Evolutionary conservation across 345 rosid genomes (phyloP), one percentile per base, ranked within the genome.

Genomic region (Dipteronia sinensis): DNA sequence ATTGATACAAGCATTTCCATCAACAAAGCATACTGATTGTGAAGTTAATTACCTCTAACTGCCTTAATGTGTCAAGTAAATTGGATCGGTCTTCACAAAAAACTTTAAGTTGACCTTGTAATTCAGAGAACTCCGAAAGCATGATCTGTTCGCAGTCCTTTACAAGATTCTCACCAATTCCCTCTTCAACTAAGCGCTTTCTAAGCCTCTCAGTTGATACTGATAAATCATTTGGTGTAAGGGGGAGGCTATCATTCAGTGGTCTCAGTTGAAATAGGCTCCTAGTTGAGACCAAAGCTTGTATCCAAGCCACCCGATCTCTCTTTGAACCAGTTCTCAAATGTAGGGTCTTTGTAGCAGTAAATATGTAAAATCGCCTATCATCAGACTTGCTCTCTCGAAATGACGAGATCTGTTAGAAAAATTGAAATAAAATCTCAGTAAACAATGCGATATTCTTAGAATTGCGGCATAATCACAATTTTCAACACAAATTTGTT

Each of bases 331-430:
- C 92, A 75, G 98, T 92, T 83, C 99, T 88, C 72, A 96, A 72
- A 85, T 96, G 99, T 83, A 96, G 95, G 13, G 99, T 96, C 87
- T 96, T 96, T 19, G 98, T 94, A 31, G 98, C 98, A 76, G 98
- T 96, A 76, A 96, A 92, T 81, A 96, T 90, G 86, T 95, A 95
- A 78, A 95, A 95, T 79, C 90, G 87, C 86, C 91, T 79, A 75
- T 92, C 94, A 74, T 96, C 99, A 6, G 98, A 94, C 82, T 89
- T 96, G 93, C 99, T 96, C 87, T 94, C 99, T 55, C 99, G 87
- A 85, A 94, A 96, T 55, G 99, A 96, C 0, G 98, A 94, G 72
- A 94, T 88, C 99, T 96, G 95, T 82, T 65, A 77, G 66, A 82
- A 69, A 62, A 88, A 81, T 69, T 51, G 29, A 59, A 72, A 55